Conservation (phyloP, 2,329 filamentous ascomycete species). For the Nannizziopsis arthrosporioides region DNA sequence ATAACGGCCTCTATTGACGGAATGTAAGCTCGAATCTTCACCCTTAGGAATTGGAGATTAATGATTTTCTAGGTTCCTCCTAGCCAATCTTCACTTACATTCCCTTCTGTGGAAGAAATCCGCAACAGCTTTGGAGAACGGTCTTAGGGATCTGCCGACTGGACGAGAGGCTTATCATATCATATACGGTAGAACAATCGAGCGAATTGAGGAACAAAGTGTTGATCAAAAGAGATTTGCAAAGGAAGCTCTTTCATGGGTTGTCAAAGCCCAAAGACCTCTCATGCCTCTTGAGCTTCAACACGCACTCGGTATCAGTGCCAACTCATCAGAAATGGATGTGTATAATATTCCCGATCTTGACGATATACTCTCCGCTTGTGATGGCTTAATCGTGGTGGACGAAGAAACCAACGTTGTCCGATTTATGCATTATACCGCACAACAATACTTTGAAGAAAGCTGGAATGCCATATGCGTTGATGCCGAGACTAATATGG, state of each 20-base stretch:
- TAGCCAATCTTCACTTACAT: constrained; percentile 19
- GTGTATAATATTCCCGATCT: constrained; percentile 18
- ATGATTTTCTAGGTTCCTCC: constrained; percentile 19
- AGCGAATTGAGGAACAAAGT: constrained; percentile 8
- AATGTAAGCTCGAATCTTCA: constrained; percentile 16
- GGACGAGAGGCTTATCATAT: constrained; percentile 26
- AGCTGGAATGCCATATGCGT: constrained; percentile 22
- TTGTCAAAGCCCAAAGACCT: constrained; percentile 17
- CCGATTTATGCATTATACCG: constrained; percentile 35
- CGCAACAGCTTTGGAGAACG: constrained; percentile 23
- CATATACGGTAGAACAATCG: constrained; percentile 35
- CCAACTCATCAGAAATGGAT: constrained; percentile 18
- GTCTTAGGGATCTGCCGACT: constrained; percentile 24
- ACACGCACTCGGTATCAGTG: constrained; percentile 23
- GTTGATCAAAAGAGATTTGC: constrained; percentile 5
- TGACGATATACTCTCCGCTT: constrained; percentile 15
- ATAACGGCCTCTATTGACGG: constrained; percentile 15
- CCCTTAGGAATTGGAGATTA: constrained; percentile 12
- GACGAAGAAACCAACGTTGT: constrained; percentile 17
- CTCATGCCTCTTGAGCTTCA: constrained; percentile 21
- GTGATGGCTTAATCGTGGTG: constrained; percentile 19
- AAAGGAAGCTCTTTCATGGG: constrained; percentile 9
- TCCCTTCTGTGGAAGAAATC: constrained; percentile 16
- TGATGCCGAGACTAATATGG: constrained; percentile 17
- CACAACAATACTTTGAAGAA: constrained; percentile 37